Conservation (phyloP, 495 filamentous ascomycete species). For the Daldinia childiae region DNA sequence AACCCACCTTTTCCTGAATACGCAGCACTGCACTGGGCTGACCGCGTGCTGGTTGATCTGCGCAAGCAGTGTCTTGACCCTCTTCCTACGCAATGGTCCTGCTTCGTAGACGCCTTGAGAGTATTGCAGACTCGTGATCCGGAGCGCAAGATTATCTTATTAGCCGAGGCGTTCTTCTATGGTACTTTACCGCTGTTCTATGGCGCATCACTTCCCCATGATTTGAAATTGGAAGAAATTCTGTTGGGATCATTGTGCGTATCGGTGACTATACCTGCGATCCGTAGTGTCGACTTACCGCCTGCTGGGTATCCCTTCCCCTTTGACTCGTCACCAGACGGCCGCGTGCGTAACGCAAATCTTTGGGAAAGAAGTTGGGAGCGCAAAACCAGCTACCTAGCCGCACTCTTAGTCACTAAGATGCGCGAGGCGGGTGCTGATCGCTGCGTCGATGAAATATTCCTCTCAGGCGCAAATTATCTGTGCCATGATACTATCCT, state of each 20-base stretch:
- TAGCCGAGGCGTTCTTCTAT: slow-evolving; percentile 47
- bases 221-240: slow-evolving; percentile 12
- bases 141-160: slow-evolving; percentile 39
- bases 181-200: slow-evolving; percentile 42
- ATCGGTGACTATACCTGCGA: slow-evolving; percentile 40
- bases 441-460: slow-evolving; percentile 7
- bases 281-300: slow-evolving; percentile 45
- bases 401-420: slow-evolving; percentile 23
- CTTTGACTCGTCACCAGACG: slow-evolving; percentile 30
- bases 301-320: slow-evolving; percentile 34
- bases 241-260: slow-evolving; percentile 34
- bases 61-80: slow-evolving; percentile 35
- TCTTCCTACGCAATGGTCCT: slow-evolving; percentile 42
- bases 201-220: slow-evolving; percentile 35
- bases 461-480: slow-evolving; percentile 45
- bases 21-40: slow-evolving; percentile 22
- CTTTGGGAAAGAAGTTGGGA: slow-evolving; percentile 38
- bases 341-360: slow-evolving; percentile 26
- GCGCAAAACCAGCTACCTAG: slow-evolving; percentile 15
- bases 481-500: slow-evolving; percentile 37
- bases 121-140: slow-evolving; percentile 34
- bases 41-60: slow-evolving; percentile 42
- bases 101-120: slow-evolving; percentile 38
- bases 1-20: slow-evolving; percentile 16
- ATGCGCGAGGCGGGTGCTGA: slow-evolving; percentile 32